These are phyloP conservation scores for Sugiyamaella smithiae DNA, from an alignment of 805 yeast species.

Conservation along the genomic window DNA sequence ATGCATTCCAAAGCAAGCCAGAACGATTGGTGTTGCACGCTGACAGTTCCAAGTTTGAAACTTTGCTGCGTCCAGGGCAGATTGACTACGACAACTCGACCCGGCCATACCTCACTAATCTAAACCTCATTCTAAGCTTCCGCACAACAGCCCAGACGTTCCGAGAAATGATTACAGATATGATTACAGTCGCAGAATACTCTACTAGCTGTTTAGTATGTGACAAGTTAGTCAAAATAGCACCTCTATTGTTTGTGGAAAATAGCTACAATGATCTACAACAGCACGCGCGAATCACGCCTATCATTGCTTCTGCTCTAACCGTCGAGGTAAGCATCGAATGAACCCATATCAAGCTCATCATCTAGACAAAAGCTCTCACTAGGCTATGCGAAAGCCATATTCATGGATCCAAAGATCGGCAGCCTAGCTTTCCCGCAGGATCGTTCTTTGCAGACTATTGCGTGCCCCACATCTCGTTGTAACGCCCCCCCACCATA, in stretches of 20 bases:
- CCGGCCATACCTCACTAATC: background rate
- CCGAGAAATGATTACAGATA: background rate
- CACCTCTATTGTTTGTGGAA: slow-evolving; percentile 13
- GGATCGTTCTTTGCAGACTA: background rate
- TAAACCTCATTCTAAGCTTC: background rate
- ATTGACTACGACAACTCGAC: background rate
- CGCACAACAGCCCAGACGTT: background rate
- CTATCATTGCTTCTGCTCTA: too few species aligned
- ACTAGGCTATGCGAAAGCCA: too few species aligned
- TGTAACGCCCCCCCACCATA: too few species aligned
- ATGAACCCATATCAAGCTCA: too few species aligned
- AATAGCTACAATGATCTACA: too few species aligned
- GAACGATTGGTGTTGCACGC: background rate
- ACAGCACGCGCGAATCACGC: too few species aligned
- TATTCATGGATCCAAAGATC: too few species aligned
- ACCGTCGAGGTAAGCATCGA: too few species aligned
- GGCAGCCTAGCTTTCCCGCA: too few species aligned
- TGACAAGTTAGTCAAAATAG: slow-evolving; percentile 4
- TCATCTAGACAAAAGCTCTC: too few species aligned
- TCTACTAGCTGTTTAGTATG: slow-evolving; percentile 9
- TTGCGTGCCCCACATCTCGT: background rate
- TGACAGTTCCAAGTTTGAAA: slow-evolving; percentile 1
- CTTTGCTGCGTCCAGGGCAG: background rate
- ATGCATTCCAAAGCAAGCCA: background rate
- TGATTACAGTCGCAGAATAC: slow-evolving; percentile 20